Evolutionary conservation across 768 basidiomycete genomes (phyloP), one percentile per base, ranked within the genome.

Genomic region (Lactifluus subvellereus): DNA sequence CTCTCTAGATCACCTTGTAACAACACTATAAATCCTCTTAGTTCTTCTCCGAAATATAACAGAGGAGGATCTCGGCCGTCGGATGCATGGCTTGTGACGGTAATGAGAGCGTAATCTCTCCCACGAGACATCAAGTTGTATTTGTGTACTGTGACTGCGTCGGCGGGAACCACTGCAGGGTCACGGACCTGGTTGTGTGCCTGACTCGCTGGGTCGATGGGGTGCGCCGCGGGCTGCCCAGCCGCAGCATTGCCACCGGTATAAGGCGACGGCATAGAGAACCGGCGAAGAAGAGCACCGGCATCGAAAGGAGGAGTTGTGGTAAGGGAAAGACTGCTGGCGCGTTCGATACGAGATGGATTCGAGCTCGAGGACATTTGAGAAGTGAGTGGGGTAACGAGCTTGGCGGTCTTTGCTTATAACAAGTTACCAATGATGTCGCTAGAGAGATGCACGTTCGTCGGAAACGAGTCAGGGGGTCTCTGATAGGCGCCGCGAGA

Each of bases 401-500:
- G 16, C 42, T 16, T 43, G 16, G 7, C 18, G 42, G 18, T 11
- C 16, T 6, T 43, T 43, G 42, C 42, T 43, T 40, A 40, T 14
- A 37, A 37, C 35, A 37, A 10, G 35, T 37, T 10, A 37, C 35
- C 35, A 37, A 37, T 37, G 35, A 37, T 37, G 35, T 37, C 10
- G 35, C 40, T 40, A 18, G 16, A 18, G 42, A 6, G 42, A 43
- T 43, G 42, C 42, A 43, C 42, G 42, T 43, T 43, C 42, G 42
- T 43, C 42, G 6, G 16, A 43, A 16, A 9, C 38, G 38, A 40
- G 38, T 40, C 38, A 40, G 38, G 9, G 38, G 38, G 13, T 13
- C 38, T 90, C 93, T 71, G 78, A 76, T 2, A 96, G 96, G 67
- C 94, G 82, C 52, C 80, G 80, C 3, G 94, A 78, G 18, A 85